Percentiles rank a stretch among this genome's conserved stretches.
Conservation (phyloP, 208 protist species). For the Angomonas desouzai region DNA sequence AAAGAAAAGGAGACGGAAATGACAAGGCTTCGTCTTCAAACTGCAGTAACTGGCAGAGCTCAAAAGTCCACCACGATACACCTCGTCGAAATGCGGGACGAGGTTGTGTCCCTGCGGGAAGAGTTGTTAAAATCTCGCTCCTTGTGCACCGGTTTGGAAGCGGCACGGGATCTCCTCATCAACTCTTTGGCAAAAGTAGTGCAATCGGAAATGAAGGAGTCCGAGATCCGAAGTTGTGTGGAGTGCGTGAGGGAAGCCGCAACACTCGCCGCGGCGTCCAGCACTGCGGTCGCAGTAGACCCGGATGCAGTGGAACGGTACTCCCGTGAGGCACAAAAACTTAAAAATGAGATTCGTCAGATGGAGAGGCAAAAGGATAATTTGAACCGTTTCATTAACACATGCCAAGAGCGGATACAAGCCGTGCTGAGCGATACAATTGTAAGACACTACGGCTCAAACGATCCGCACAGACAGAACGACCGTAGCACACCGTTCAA, state of each 20-base stretch:
- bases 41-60: slow-evolving; percentile 48
- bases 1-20: slow-evolving; percentile 35
- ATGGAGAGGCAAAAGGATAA: slow-evolving; percentile 73
- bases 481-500: not conserved
- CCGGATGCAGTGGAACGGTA: slow-evolving; percentile 53
- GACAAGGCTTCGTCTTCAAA: slow-evolving; percentile 28
- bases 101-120: slow-evolving; percentile 46
- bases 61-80: slow-evolving; percentile 34
- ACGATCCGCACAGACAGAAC: not conserved
- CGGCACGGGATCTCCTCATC: slow-evolving; percentile 53
- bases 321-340: slow-evolving; percentile 51
- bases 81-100: slow-evolving; percentile 42
- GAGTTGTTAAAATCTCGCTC: slow-evolving; percentile 53
- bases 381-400: slow-evolving; percentile 53
- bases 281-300: slow-evolving; percentile 57
- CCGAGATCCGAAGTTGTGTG: slow-evolving; percentile 43
- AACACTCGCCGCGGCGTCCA: slow-evolving; percentile 44
- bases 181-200: slow-evolving; percentile 10
- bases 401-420: slow-evolving; percentile 53
- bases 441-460: not conserved
- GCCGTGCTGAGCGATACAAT: slow-evolving; percentile 24
- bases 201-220: slow-evolving; percentile 9
- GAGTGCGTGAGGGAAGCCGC: slow-evolving; percentile 55
- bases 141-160: slow-evolving; percentile 53
- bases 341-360: slow-evolving; percentile 69